Evolutionary conservation across 805 yeast species (phyloP).

Genomic region (Zygosaccharomyces gambellarensis): DNA sequence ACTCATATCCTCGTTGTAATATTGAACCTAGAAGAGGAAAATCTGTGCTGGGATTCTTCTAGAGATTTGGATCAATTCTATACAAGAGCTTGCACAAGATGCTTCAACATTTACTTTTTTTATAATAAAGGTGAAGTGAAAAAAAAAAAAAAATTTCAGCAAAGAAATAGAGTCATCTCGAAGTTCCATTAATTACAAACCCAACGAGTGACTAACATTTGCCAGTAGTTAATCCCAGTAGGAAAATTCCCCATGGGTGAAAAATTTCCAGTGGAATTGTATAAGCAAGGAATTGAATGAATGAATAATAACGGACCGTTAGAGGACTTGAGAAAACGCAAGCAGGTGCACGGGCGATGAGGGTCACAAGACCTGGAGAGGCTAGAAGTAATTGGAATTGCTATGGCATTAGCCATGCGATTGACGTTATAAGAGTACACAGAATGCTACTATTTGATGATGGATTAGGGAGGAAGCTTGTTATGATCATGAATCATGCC

Average conservation of each 20-base stretch:
- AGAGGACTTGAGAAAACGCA: background rate
- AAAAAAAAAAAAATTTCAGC: background rate
- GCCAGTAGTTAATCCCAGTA: background rate
- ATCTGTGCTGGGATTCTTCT: too few species aligned
- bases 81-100: background rate
- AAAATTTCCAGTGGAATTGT: slow-evolving; percentile 5
- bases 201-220: slow-evolving; percentile 1
- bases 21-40: background rate
- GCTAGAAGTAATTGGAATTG: background rate
- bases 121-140: background rate
- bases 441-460: background rate
- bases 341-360: slow-evolving; percentile 6
- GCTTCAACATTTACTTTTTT: background rate
- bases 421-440: background rate
- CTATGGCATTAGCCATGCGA: background rate
- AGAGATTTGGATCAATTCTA: background rate
- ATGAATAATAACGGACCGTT: background rate
- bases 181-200: background rate
- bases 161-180: slow-evolving; percentile 2
- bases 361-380: slow-evolving; percentile 2
- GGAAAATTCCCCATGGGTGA: background rate
- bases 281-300: background rate
- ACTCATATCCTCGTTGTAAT: slow-evolving; percentile 7
- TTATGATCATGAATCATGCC: slow-evolving; percentile 42
- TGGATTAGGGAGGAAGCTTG: background rate